These are phyloP conservation scores for Telopea speciosissima DNA, from an alignment of 177 flowering plant genomes.

Conservation along the genomic window DNA sequence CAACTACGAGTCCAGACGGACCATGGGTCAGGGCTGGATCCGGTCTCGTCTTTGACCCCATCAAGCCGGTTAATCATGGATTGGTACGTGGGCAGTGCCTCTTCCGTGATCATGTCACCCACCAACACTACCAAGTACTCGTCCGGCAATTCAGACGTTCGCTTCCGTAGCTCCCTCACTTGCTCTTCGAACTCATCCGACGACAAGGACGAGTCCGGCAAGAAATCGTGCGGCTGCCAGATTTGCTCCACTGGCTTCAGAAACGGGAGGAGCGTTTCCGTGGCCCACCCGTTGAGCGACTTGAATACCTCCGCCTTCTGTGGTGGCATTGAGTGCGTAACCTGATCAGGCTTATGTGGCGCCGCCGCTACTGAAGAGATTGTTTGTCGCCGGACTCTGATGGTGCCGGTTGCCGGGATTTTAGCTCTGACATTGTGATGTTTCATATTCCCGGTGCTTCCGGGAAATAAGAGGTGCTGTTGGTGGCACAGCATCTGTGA, in stretches of 20 bases:
- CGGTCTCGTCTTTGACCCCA: slow-evolving; percentile 49
- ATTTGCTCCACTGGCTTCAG: slow-evolving; percentile 51
- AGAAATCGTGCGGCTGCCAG: slow-evolving; percentile 51
- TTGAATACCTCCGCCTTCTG: slow-evolving; percentile 45
- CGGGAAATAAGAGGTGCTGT: background rate
- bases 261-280: slow-evolving; percentile 25
- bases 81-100: slow-evolving; percentile 58
- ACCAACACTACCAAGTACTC: slow-evolving; percentile 50
- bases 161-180: slow-evolving; percentile 30
- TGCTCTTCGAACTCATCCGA: slow-evolving; percentile 24
- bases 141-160: slow-evolving; percentile 39
- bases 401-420: background rate
- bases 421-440: background rate
- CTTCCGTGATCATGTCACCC: slow-evolving; percentile 55
- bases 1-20: slow-evolving; percentile 55
- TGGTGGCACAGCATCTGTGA: no score
- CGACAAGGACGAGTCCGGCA: slow-evolving; percentile 35
- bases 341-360: background rate
- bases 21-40: slow-evolving; percentile 47
- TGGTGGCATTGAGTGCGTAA: slow-evolving; percentile 48
- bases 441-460: background rate
- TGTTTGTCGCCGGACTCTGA: slow-evolving; percentile 10
- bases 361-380: slow-evolving; percentile 28
- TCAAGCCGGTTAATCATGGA: slow-evolving; percentile 56
- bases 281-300: slow-evolving; percentile 51